A percentile compares a stretch with the other conserved stretches of the same genome.
phyloP scores from a whole-genome alignment of 169 alveolate species.

The Cryptosporidium felis region DNA sequence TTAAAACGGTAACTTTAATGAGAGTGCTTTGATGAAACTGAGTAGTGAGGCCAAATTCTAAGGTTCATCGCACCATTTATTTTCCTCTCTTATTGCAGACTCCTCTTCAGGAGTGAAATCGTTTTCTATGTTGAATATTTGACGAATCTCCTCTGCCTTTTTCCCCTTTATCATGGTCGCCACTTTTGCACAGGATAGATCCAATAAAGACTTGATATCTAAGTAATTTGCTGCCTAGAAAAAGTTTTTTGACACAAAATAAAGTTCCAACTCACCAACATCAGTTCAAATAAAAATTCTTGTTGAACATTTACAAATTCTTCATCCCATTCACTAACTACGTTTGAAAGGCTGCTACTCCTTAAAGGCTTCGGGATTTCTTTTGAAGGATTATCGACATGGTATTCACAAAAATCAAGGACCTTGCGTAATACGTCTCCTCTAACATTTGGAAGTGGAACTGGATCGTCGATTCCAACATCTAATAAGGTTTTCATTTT shows the following conservation, averaged over 20 bases:
- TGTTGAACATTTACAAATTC: slow-evolving; percentile 91
- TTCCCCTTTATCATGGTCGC: slow-evolving; percentile 94
- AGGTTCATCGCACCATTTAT: slow-evolving; percentile 94
- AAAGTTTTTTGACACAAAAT: not conserved
- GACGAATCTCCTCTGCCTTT: slow-evolving; percentile 92
- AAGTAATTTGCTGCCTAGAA: slow-evolving; percentile 92
- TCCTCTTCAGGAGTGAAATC: slow-evolving; percentile 97
- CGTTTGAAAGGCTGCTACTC: slow-evolving; percentile 84
- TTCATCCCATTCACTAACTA: slow-evolving; percentile 92
- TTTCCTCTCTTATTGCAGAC: slow-evolving; percentile 92
- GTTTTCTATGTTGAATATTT: slow-evolving; percentile 90
- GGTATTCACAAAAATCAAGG: slow-evolving; percentile 90
- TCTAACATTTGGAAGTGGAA: slow-evolving; percentile 92
- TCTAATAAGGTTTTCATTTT: slow-evolving; percentile 72
- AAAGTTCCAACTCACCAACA: slow-evolving; percentile 76
- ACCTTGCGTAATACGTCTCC: slow-evolving; percentile 86
- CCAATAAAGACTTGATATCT: slow-evolving; percentile 92
- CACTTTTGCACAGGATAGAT: slow-evolving; percentile 92
- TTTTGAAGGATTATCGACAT: slow-evolving; percentile 88
- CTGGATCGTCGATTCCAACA: slow-evolving; percentile 90
- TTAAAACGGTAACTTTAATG: too few species aligned
- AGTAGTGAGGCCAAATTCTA: too few species aligned
- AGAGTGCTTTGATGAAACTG: too few species aligned
- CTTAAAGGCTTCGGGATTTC: slow-evolving; percentile 94
- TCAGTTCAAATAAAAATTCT: slow-evolving; percentile 90